A percentile compares a stretch with the other conserved stretches of the same genome.
Conservation (phyloP, 164 flowering plant genomes). For the Euptelea pleiosperma region DNA sequence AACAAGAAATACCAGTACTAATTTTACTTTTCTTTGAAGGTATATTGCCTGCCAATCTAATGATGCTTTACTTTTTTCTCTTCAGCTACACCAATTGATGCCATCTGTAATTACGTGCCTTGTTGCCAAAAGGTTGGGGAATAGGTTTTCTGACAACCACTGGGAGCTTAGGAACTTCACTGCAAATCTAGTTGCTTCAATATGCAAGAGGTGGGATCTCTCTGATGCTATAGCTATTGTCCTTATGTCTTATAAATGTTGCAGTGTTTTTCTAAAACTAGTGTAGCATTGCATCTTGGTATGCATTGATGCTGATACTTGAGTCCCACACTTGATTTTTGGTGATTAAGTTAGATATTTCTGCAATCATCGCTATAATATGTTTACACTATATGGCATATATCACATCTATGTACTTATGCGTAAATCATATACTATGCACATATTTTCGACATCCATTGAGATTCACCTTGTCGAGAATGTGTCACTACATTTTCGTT, state of each 20-base stretch:
- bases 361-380: too few relatives aligned
- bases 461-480: neutral
- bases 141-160: conserved; percentile 76
- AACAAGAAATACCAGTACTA: neutral
- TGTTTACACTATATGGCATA: too few relatives aligned
- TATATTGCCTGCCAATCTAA: conserved; percentile 3
- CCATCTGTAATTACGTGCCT: conserved; percentile 93
- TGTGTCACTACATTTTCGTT: neutral
- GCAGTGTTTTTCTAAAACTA: too few relatives aligned
- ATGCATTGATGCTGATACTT: too few relatives aligned
- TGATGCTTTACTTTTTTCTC: conserved; percentile 7
- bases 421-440: too few relatives aligned
- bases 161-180: conserved; percentile 92
- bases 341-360: too few relatives aligned
- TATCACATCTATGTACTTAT: too few relatives aligned
- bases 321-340: too few relatives aligned
- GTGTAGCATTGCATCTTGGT: too few relatives aligned
- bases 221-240: neutral
- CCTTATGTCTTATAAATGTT: too few relatives aligned
- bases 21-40: neutral
- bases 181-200: conserved; percentile 72
- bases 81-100: conserved; percentile 94
- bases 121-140: conserved; percentile 83
- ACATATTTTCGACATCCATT: too few relatives aligned
- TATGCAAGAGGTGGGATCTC: conserved; percentile 75